These are phyloP conservation scores for Phytophthora pisi DNA, from an alignment of 352 stramenopile species.

Conservation along the genomic window DNA sequence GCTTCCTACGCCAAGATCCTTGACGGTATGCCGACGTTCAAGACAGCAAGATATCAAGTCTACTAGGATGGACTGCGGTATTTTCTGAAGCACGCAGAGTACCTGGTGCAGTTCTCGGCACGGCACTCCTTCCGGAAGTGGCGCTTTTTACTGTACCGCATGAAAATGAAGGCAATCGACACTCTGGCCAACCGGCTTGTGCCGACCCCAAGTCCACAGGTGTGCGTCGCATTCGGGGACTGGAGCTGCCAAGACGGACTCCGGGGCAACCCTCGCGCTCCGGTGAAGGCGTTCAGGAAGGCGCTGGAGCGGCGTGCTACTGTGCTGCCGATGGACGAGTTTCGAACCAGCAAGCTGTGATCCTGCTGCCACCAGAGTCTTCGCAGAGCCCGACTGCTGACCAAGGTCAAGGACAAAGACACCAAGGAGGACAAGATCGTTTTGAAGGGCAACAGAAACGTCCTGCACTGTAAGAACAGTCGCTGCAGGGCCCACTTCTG, in stretches of 20 bases:
- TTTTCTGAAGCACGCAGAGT: too few species aligned
- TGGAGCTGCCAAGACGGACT: not conserved
- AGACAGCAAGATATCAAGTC: too few species aligned
- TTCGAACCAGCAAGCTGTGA: not conserved
- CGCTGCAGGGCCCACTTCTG: not conserved
- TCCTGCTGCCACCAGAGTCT: not conserved
- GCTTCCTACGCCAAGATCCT: too few species aligned
- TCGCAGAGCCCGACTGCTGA: not conserved
- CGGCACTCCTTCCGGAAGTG: too few species aligned
- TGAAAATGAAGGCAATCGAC: not conserved
- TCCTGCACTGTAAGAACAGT: not conserved
- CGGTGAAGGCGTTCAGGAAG: not conserved
- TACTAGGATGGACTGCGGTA: too few species aligned
- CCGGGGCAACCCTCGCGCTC: not conserved
- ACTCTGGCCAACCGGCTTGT: not conserved
- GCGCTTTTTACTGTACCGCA: too few species aligned
- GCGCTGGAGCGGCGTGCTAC: not conserved
- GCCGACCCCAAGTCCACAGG: not conserved
- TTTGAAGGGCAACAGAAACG: not conserved
- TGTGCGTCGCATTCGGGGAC: not conserved
- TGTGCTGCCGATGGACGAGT: not conserved
- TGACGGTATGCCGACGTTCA: too few species aligned
- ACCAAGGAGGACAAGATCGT: not conserved
- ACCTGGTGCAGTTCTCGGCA: too few species aligned
- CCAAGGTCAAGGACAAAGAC: not conserved